Evolutionary conservation across 306 rosid species (phyloP).

Genomic region (Pyrus pyrifolia): DNA sequence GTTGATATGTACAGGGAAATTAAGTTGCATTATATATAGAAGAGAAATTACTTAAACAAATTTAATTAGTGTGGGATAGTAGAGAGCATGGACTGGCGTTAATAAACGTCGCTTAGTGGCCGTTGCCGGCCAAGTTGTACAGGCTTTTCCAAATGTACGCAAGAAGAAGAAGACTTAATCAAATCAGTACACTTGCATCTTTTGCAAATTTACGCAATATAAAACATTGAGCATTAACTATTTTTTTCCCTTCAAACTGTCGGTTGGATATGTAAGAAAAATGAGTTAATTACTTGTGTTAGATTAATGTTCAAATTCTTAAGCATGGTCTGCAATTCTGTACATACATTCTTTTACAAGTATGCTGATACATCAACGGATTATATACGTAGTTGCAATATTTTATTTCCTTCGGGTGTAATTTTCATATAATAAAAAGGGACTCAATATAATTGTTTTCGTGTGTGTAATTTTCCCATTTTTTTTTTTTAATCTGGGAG

Average conservation of each 20-base stretch:
- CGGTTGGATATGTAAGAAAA: not conserved
- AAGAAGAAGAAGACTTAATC: not conserved
- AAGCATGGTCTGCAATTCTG: not conserved
- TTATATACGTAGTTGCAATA: not conserved
- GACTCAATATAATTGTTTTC: not conserved
- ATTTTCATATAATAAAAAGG: not conserved
- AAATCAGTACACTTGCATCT: not conserved
- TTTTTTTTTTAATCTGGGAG: not conserved
- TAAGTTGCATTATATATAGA: not conserved
- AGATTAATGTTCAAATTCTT: not conserved
- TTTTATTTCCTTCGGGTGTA: not conserved
- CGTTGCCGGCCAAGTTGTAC: conserved; percentile 17
- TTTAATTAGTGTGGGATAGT: not conserved
- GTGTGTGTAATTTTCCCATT: not conserved
- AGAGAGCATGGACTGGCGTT: not conserved
- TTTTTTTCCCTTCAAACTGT: not conserved
- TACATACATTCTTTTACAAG: not conserved
- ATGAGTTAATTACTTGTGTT: not conserved
- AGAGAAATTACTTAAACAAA: not conserved
- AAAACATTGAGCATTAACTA: not conserved
- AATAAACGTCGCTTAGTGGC: not conserved
- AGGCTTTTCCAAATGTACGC: conserved; percentile 14
- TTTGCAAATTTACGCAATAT: not conserved
- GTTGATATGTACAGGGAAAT: not conserved
- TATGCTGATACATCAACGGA: not conserved